Base-by-base conservation (phyloP, 495 filamentous ascomycete genomes). In the Hypoxylon rickii region DNA sequence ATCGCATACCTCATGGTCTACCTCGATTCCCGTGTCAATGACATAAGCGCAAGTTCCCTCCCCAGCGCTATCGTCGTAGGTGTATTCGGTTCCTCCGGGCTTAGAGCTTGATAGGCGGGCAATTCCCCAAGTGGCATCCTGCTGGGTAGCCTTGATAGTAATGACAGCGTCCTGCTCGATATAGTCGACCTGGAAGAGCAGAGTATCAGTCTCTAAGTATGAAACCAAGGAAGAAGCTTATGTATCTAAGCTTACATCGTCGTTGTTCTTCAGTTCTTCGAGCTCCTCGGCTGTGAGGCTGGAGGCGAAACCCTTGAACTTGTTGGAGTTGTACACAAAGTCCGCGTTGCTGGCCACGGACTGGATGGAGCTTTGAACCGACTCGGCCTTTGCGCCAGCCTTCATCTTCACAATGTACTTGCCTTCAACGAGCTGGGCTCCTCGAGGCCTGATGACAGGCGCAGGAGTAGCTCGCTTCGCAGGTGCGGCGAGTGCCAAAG, bases 11-110 rank as follows among this genome's bases (percentile, higher is more conserved):
- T 46, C 46, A 63, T 88, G 85, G 20, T 53, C 41, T 20, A 68
- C 76, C 49, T 79, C 73, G 67, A 87, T 82, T 52, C 85, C 85
- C 0, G 76, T 79, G 67, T 81, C 85, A 50, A 87, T 75, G 38
- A 87, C 66, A 48, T 86, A 87, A 51, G 78, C 77, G 55, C 73
- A 84, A 43, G 78, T 78, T 12, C 84, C 84, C 32, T 72, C 55
- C 24, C 85, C 84, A 43, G 79, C 82, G 39, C 60, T 69, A 37
- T 65, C 69, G 48, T 86, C 81, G 63, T 86, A 86, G 58, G 76
- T 64, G 69, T 84, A 86, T 51, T 66, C 69, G 51, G 69, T 79
- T 53, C 67, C 70, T 22, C 69, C 60, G 18, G 69, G 13, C 12
- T 67, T 60, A 4, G 63, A 58, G 70, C 73, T 77, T 16, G 79